Evolutionary conservation across 2,329 filamentous ascomycete genomes (phyloP).

Genomic region (Hymenoscyphus repandus): DNA sequence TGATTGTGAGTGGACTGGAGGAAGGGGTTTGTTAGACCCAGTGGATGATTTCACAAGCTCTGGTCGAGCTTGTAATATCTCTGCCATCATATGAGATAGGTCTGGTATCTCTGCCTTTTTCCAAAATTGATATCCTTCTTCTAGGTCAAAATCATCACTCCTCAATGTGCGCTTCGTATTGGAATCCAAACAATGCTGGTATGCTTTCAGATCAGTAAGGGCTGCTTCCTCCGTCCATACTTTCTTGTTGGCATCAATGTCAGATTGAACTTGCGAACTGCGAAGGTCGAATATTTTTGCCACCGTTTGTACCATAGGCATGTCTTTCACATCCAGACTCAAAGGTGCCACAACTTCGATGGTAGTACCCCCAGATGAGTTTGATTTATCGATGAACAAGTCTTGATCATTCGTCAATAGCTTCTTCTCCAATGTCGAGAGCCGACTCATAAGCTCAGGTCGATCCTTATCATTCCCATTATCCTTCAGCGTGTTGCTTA

Average conservation of each 20-base stretch:
- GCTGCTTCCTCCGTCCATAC: constrained; percentile 90
- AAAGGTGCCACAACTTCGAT: constrained; percentile 79
- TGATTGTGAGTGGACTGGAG: constrained; percentile 47
- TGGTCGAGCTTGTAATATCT: constrained; percentile 80
- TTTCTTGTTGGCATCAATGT: constrained; percentile 76
- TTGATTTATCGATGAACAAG: constrained; percentile 58
- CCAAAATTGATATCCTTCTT: constrained; percentile 86
- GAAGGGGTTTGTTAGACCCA: constrained; percentile 52
- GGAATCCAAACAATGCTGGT: constrained; percentile 82
- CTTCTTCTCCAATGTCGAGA: constrained; percentile 85
- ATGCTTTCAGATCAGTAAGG: constrained; percentile 84
- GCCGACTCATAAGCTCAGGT: constrained; percentile 73
- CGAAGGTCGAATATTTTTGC: constrained; percentile 79
- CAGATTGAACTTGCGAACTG: constrained; percentile 74
- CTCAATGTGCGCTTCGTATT: constrained; percentile 71
- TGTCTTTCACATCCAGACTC: constrained; percentile 92
- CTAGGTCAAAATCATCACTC: constrained; percentile 81
- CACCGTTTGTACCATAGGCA: constrained; percentile 86
- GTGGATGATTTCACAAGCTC: constrained; percentile 62
- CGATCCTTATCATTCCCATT: constrained; percentile 81
- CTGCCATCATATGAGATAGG: constrained; percentile 87
- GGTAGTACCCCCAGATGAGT: constrained; percentile 55
- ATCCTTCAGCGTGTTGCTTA: constrained; percentile 73
- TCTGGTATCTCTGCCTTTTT: constrained; percentile 84
- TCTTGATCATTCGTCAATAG: constrained; percentile 92